Conservation (phyloP, 495 filamentous ascomycete genomes). For the Aspergillus coremiiformis region DNA sequence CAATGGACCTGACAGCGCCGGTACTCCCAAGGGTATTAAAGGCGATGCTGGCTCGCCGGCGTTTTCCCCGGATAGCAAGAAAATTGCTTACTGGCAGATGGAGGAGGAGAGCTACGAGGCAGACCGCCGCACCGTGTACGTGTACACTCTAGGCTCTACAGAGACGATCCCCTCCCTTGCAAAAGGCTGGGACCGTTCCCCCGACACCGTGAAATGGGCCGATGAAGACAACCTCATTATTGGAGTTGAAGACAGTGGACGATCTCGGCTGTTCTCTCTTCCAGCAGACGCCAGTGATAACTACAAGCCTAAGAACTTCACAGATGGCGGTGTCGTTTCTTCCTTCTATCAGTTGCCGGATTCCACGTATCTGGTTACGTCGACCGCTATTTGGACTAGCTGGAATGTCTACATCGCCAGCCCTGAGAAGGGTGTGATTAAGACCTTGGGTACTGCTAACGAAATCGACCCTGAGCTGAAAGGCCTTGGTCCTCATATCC, state of each 20-base stretch:
- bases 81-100: slow-evolving; percentile 37
- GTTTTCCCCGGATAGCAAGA: slow-evolving; percentile 34
- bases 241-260: slow-evolving; percentile 26
- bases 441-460: slow-evolving; percentile 24
- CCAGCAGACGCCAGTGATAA: slow-evolving; percentile 24
- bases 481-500: slow-evolving; percentile 20
- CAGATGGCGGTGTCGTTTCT: slow-evolving; percentile 17
- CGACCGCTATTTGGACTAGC: slow-evolving; percentile 26
- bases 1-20: slow-evolving; percentile 27
- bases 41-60: slow-evolving; percentile 28
- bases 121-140: slow-evolving; percentile 30
- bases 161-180: slow-evolving; percentile 26
- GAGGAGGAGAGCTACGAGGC: slow-evolving; percentile 29
- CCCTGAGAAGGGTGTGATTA: slow-evolving; percentile 19
- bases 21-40: slow-evolving; percentile 21
- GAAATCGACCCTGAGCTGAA: slow-evolving; percentile 31
- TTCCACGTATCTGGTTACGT: slow-evolving; percentile 28
- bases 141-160: slow-evolving; percentile 25
- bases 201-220: slow-evolving; percentile 28
- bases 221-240: slow-evolving; percentile 28
- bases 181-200: slow-evolving; percentile 36
- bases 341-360: slow-evolving; percentile 28
- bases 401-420: slow-evolving; percentile 30
- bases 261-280: slow-evolving; percentile 25
- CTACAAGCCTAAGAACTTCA: slow-evolving; percentile 29